Conservation (phyloP, 2,329 filamentous ascomycete species). For the Botrytis paeoniae region DNA sequence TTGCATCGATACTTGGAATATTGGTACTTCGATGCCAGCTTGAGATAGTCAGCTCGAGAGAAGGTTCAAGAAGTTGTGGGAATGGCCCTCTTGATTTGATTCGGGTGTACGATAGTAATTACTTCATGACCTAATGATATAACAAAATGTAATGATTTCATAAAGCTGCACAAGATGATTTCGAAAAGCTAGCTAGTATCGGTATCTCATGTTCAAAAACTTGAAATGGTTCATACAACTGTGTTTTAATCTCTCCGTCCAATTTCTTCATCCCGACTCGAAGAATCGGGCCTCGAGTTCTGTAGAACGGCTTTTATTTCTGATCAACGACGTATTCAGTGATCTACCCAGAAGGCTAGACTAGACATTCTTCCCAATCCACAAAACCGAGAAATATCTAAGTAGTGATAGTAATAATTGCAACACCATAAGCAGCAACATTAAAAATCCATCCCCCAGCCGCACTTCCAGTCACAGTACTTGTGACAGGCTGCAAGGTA, state of each 20-base stretch:
- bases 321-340: neutral
- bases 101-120: neutral
- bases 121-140: neutral
- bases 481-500: constrained; percentile 15
- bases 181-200: neutral
- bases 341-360: neutral
- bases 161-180: neutral
- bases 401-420: constrained; percentile 20
- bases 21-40: neutral
- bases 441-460: constrained; percentile 22
- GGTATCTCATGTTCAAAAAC: neutral
- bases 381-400: neutral
- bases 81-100: neutral
- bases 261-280: neutral
- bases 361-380: fast-evolving
- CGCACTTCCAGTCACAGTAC: constrained; percentile 20
- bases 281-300: fast-evolving
- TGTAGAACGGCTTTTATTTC: neutral
- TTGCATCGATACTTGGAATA: neutral
- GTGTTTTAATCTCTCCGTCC: neutral
- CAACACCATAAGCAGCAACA: constrained; percentile 22
- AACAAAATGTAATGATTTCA: neutral
- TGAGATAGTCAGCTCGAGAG: neutral
- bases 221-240: neutral
- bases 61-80: neutral